phyloP scores from a whole-genome alignment of 2,329 filamentous ascomycete genomes.

The Trichoderma sp. region DNA sequence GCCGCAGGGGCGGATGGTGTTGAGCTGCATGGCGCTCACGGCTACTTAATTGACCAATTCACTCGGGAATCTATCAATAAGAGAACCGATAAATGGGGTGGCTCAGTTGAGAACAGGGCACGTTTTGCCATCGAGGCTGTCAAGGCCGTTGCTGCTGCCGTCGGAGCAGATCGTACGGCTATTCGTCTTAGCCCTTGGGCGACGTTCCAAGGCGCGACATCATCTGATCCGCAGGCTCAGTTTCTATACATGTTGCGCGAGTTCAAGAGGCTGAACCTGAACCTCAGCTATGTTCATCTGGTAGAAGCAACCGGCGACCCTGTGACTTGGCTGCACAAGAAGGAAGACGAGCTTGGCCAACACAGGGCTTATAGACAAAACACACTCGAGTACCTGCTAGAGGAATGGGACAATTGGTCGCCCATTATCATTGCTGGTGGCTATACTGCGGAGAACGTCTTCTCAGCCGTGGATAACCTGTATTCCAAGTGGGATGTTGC shows the following conservation, averaged over 20 bases:
- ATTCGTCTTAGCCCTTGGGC: not conserved
- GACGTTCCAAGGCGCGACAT: not conserved
- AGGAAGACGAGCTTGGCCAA: not conserved
- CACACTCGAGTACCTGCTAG: not conserved
- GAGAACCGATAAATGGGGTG: not conserved
- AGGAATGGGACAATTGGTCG: not conserved
- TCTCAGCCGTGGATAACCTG: constrained; percentile 18
- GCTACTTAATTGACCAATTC: not conserved
- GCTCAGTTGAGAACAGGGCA: not conserved
- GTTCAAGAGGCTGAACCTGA: not conserved
- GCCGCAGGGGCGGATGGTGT: not conserved
- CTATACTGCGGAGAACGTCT: not conserved
- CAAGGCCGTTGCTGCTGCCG: not conserved
- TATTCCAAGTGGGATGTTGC: constrained; percentile 25
- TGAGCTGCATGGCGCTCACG: not conserved
- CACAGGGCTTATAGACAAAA: not conserved
- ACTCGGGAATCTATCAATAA: not conserved
- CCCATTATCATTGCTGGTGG: not conserved
- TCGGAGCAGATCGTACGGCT: not conserved
- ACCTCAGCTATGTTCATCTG: constrained; percentile 1
- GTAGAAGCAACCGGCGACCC: not conserved
- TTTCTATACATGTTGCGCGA: not conserved
- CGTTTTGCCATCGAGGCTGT: not conserved
- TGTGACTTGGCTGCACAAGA: not conserved
- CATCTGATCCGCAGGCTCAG: not conserved